Conservation (phyloP, 352 stramenopile genomes). For the Phytophthora foliorum region DNA sequence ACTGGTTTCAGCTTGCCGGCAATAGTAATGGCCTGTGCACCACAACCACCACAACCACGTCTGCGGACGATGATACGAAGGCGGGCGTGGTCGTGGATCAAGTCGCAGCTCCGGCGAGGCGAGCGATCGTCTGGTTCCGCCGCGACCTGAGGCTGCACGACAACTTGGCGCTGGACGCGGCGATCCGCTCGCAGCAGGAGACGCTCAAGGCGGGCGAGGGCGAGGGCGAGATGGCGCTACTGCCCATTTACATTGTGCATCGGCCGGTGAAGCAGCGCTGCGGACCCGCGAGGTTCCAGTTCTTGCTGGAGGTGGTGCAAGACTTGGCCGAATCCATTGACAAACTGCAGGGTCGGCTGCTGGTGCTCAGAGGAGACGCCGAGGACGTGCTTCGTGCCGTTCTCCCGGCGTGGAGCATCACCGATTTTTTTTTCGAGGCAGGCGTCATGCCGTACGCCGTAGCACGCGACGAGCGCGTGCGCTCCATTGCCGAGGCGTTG, state of each 20-base stretch:
- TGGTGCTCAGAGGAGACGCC: constrained; percentile 70
- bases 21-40: constrained; percentile 12
- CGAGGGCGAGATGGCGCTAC: constrained; percentile 40
- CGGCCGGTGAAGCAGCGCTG: constrained; percentile 74
- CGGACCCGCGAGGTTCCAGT: constrained; percentile 85
- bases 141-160: constrained; percentile 97
- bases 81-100: background rate
- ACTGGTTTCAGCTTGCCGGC: constrained; percentile 1
- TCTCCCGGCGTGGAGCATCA: constrained; percentile 68
- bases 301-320: constrained; percentile 92
- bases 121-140: constrained; percentile 92
- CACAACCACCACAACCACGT: background rate
- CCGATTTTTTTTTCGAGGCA: constrained; percentile 77
- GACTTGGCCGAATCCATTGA: constrained; percentile 71
- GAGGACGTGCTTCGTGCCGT: constrained; percentile 63
- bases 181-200: constrained; percentile 45
- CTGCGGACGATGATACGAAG: background rate
- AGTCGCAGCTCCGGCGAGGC: constrained; percentile 18
- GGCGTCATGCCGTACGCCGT: constrained; percentile 63
- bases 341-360: constrained; percentile 44
- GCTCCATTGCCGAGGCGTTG: constrained; percentile 43
- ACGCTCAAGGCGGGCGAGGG: constrained; percentile 3
- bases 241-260: constrained; percentile 92
- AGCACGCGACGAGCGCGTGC: constrained; percentile 53
- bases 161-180: constrained; percentile 92